Evolutionary conservation across 768 basidiomycete genomes (phyloP), one percentile per base, ranked within the genome.

Genomic region (Tricholomella constricta): DNA sequence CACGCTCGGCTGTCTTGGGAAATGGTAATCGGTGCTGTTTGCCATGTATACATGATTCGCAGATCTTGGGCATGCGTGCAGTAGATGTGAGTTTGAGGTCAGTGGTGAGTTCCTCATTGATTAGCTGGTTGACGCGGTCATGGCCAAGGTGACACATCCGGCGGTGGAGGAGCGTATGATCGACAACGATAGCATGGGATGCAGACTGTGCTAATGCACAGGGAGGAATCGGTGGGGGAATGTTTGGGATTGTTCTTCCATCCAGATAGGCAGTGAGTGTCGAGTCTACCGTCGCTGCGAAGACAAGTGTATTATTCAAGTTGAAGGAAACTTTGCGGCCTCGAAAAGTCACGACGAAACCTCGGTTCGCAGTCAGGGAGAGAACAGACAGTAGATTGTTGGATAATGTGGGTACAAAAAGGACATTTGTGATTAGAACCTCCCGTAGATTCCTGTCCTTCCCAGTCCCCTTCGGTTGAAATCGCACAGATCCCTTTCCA

Each of bases 401-500:
- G 1, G 43, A 35, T 15, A 52, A 19, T 4, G 32, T 4, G 3
- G 41, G 50, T 43, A 51, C 41, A 42, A 14, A 26, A 10, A 34
- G 32, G 8, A 51, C 41, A 36, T 52, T 22, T 22, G 51, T 25
- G 9, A 52, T 37, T 1, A 52, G 4, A 17, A 45, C 25, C 9
- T 45, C 43, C 26, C 34, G 20, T 6, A 52, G 44, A 1, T 29
- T 11, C 25, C 35, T 31, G 2, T 45, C 26, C 26, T 20, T 45
- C 7, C 25, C 31, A 11, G 4, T 23, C 27, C 49, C 49, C 7
- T 7, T 4, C 20, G 54, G 40, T 6, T 27, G 3, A 19, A 58
- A 37, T 19, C 47, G 48, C 38, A 62, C 52, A 45, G 36, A 40
- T 38, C 55, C 46, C 23, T 32, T 31, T 31, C 4, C 43, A 25